Base-by-base conservation (phyloP, 495 filamentous ascomycete species). In the Friedmanniomyces simplex region DNA sequence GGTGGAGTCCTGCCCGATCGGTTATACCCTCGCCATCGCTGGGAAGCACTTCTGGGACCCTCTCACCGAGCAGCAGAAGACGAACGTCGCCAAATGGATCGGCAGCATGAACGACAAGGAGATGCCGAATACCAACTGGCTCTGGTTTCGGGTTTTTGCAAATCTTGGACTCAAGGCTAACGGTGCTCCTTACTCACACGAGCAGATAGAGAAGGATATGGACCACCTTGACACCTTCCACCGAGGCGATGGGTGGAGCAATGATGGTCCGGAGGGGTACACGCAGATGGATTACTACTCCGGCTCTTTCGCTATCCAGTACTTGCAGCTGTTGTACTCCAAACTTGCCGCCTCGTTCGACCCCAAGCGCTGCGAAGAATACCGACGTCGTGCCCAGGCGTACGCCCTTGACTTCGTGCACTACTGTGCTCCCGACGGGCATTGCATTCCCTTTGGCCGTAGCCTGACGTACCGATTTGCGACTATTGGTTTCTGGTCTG, bases 271-370 rank as follows among this genome's bases (percentile, higher is more conserved):
- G 0, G 82, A 83, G 66, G 82, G 80, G 14, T 84, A 87, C 55
- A 82, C 84, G 57, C 85, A 89, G 66, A 85, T 89, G 80, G 87
- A 89, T 65, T 89, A 89, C 65, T 89, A 89, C 65, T 89, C 85
- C 20, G 86, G 86, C 12, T 83, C 81, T 51, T 89, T 88, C 64
- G 87, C 85, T 3, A 89, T 89, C 61, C 85, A 89, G 59, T 88
- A 85, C 66, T 69, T 88, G 6, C 85, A 89, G 63, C 74, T 91
- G 0, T 74, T 89, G 0, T 91, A 89, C 67, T 76, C 84, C n/a
- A 85, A 85, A 48, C 67, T 89, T 4, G 84, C 83, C 7, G 85
- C 76, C 1, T 78, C 84, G 12, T 80, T 81, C 34, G 86, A 91
- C 57, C 81, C 82, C 0, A 72, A 69, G 20, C 78, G 84, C 16